Evolutionary conservation across 1,284 basidiomycete genomes (phyloP), one percentile per base, ranked within the genome.

Genomic region (Tilletia indica): DNA sequence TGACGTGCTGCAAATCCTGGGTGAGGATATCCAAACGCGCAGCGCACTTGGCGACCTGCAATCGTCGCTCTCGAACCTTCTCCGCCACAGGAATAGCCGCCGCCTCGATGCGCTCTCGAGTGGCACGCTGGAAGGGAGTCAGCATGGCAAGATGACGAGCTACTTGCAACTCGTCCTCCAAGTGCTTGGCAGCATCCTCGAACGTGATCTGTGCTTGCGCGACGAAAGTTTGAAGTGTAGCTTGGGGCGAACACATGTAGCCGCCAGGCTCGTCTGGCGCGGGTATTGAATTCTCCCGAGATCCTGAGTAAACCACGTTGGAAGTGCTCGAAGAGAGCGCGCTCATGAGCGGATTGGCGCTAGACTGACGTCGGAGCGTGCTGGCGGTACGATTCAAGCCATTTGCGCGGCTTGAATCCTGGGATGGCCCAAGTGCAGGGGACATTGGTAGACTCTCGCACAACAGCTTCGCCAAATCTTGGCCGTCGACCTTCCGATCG

Each of bases 131-230:
- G 73, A 82, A 81, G 16, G 80, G 80, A 45, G 80, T 80, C 69
- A 79, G 45, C 68, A 82, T 76, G 63, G 75, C 74, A 70, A 82
- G 75, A 72, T 80, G 79, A 14, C 78, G 74, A 14, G 80, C 80
- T 19, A 81, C 73, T 19, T 78, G 73, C 34, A 80, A 74, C 68
- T 80, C 74, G 3, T 78, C 78, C 31, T 74, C 71, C 63, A 82
- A 68, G 11, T 72, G 71, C 2, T 68, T 70, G 19, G 66, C 16
- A 9, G 68, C 68, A n/a, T 74, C 73, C 68, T 91, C 91, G 58
- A 94, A 86, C 79, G 92, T 91, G 2, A 91, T 91, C 84, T 93
- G 94, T 76, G 95, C 91, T 76, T 91, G 88, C 77, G 93, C 90
- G 54, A 80, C 75, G 66, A 64, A 64, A 34, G 34, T 19, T 38